phyloP scores from a whole-genome alignment of 352 stramenopile species.

The Thraustochytrium sp. region DNA sequence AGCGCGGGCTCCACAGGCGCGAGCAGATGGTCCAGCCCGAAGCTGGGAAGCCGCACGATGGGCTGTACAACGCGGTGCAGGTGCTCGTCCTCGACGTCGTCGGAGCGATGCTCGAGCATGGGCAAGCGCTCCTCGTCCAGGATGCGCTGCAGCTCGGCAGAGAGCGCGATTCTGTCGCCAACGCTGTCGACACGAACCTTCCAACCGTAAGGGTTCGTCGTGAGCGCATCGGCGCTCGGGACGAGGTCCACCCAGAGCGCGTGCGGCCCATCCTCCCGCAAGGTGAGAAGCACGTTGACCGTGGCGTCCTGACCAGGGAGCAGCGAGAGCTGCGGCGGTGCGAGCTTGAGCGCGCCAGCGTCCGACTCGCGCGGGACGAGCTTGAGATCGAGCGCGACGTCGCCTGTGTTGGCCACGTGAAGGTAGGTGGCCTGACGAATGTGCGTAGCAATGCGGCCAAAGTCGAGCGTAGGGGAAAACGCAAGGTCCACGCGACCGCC shows the following conservation, averaged over 20 bases:
- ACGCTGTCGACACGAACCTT: not conserved
- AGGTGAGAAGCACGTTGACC: not conserved
- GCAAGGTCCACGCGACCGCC: not conserved
- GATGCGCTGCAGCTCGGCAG: conserved; percentile 24
- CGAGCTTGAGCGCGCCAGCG: not conserved
- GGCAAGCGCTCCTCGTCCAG: not conserved
- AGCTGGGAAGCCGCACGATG: not conserved
- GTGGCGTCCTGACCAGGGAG: not conserved
- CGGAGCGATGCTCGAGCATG: not conserved
- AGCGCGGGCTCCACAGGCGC: not conserved
- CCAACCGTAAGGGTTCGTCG: not conserved
- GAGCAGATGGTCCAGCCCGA: not conserved
- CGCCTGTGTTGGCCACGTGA: not conserved
- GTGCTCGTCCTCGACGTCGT: conserved; percentile 16
- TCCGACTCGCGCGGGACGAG: not conserved
- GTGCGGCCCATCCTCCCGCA: not conserved
- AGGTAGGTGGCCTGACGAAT: not conserved
- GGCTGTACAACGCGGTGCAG: not conserved
- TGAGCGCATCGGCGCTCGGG: not conserved
- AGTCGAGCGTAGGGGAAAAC: not conserved
- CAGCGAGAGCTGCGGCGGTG: not conserved
- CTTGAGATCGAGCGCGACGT: not conserved
- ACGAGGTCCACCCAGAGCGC: not conserved
- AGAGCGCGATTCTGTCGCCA: conserved; percentile 38
- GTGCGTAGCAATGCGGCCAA: not conserved